Conservation (phyloP, 768 basidiomycete genomes). For the Agaricus subrufescens region DNA sequence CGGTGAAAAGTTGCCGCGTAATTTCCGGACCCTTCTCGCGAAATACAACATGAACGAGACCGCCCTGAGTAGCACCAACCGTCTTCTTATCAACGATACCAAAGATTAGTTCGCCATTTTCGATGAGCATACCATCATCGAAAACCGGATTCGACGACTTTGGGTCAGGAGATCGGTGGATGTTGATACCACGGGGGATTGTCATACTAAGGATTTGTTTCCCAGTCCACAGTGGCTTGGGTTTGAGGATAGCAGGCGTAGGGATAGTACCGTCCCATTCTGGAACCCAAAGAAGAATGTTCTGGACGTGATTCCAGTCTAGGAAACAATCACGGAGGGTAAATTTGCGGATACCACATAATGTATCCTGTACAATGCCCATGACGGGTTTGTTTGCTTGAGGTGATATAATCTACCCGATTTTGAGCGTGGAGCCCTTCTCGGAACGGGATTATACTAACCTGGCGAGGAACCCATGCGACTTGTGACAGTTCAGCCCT, state of each 20-base stretch:
- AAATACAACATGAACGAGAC: conserved; percentile 94
- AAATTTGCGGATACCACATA: conserved; percentile 96
- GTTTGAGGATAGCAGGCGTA: conserved; percentile 91
- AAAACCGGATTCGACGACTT: conserved; percentile 76
- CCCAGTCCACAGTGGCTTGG: conserved; percentile 96
- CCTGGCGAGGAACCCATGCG: conserved; percentile 97
- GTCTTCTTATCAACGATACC: conserved; percentile 98
- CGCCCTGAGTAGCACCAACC: conserved; percentile 93
- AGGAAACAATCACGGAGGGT: conserved; percentile 93
- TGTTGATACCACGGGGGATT: conserved; percentile 95
- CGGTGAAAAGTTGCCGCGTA: conserved; percentile 86
- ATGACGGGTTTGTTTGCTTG: conserved; percentile 99
- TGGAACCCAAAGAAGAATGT: conserved; percentile 96
- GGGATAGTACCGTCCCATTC: conserved; percentile 96
- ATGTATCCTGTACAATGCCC: conserved; percentile 99
- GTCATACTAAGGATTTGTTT: conserved; percentile 93
- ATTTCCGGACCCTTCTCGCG: conserved; percentile 95
- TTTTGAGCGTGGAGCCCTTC: not conserved
- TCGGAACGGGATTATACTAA: conserved; percentile 23
- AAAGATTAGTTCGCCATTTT: conserved; percentile 93
- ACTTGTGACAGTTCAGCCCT: conserved; percentile 97
- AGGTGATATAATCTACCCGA: conserved; percentile 87
- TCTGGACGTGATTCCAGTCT: conserved; percentile 95
- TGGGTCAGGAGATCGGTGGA: conserved; percentile 74
- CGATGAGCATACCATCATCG: conserved; percentile 94